Base-by-base conservation (phyloP, 345 rosid genomes). In the Geranium rotundifolium region DNA sequence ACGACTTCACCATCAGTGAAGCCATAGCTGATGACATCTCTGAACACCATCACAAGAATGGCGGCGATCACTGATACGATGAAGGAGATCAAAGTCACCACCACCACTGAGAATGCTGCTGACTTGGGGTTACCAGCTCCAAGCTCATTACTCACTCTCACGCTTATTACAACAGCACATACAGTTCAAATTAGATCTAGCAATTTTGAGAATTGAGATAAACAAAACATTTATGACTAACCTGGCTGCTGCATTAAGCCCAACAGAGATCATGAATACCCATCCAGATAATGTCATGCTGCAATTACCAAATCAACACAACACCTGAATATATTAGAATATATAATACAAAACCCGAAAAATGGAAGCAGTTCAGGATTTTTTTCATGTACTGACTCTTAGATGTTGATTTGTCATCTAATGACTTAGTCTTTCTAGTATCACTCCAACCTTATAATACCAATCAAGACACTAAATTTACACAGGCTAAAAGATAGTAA, bases 231-330 rank as follows among this genome's bases (percentile, higher is more conserved):
- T 37, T 20, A 73, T 16, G 14, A 0, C 61, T 20, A n/a, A 85
- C 86, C 91, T 85, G 57, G 84, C 85, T 0, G 95, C 89, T 31
- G 89, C 88, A 52, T 88, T 85, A 69, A 85, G 82, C 3, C 91
- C 88, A 12, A 85, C 91, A 0, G 84, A 79, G 69, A 88, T 81
- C 91, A 85, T 88, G 71, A 84, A 80, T 49, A 84, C 80, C 82
- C 81, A 82, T 34, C 90, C 89, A 23, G 77, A 60, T 29, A 85
- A 62, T 12, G 88, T 77, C 86, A 82, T 80, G 79, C 91, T 85
- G 84, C 69, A 67, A 58, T 56, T 3, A 54, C 8, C 55, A 34
- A 34, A 34, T n/a, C n/a, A 34, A 34, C 8, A 34, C 4, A 34
- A 8, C 8, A 34, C 41, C 8, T n/a, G n/a, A n/a, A 34, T 34